Percentiles rank a stretch among this genome's conserved stretches.
Conservation (phyloP, 1,284 basidiomycete species). For the Malassezia brasiliensis region DNA sequence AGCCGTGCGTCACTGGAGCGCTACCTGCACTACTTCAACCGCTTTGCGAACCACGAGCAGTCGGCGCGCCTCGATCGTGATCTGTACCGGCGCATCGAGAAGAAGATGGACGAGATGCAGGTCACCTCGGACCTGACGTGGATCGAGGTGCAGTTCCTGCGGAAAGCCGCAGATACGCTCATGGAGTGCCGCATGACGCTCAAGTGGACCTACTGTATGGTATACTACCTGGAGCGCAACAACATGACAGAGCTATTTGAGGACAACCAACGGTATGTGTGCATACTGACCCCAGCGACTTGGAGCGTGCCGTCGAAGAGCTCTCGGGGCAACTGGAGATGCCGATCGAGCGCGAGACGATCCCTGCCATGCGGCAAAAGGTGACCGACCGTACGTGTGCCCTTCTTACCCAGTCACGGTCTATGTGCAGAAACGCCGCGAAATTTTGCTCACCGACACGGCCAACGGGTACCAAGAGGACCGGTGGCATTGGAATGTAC, state of each 20-base stretch:
- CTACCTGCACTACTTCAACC: slow-evolving; percentile 59
- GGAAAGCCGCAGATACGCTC: slow-evolving; percentile 83
- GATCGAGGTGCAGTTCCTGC: slow-evolving; percentile 99
- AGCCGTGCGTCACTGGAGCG: slow-evolving; percentile 82
- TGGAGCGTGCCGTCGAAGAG: slow-evolving; percentile 89
- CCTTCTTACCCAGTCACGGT: slow-evolving; percentile 41
- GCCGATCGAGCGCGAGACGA: slow-evolving; percentile 74
- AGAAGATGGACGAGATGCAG: slow-evolving; percentile 99
- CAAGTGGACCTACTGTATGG: slow-evolving; percentile 99
- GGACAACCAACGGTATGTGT: slow-evolving; percentile 68
- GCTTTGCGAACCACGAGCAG: slow-evolving; percentile 94
- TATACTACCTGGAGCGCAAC: slow-evolving; percentile 74
- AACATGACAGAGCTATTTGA: slow-evolving; percentile 94
- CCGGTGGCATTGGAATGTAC: slow-evolving; percentile 52
- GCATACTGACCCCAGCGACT: slow-evolving; percentile 57
- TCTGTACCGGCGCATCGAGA: slow-evolving; percentile 85
- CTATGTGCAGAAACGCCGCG: slow-evolving; percentile 92
- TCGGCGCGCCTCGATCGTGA: slow-evolving; percentile 89
- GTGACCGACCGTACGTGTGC: slow-evolving; percentile 63
- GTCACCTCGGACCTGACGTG: slow-evolving; percentile 78
- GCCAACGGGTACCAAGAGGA: slow-evolving; percentile 79
- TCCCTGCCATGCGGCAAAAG: slow-evolving; percentile 72
- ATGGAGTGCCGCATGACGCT: slow-evolving; percentile 80
- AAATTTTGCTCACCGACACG: slow-evolving; percentile 88
- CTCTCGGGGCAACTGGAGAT: slow-evolving; percentile 82